Evolutionary conservation across 2,329 filamentous ascomycete genomes (phyloP).

Genomic region (Whalleya microplaca): DNA sequence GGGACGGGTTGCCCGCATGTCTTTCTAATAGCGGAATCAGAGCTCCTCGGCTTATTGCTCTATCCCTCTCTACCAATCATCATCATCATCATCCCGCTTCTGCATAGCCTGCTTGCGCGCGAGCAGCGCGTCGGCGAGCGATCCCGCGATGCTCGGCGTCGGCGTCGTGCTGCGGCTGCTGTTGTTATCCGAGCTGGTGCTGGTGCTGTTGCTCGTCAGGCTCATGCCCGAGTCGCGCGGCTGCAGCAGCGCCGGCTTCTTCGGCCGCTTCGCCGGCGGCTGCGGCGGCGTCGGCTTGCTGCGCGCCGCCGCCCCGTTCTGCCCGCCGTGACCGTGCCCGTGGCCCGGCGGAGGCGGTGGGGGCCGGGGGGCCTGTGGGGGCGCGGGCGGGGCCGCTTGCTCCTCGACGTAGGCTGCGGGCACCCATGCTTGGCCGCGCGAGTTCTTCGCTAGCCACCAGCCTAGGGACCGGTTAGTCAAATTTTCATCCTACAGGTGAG

Average conservation of each 20-base stretch:
- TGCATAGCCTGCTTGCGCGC: constrained; percentile 79
- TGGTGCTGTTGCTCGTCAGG: constrained; percentile 60
- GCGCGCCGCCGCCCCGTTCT: constrained; percentile 51
- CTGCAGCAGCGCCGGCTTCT: constrained; percentile 71
- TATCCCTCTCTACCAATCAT: constrained; percentile 62
- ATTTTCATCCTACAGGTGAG: neutral
- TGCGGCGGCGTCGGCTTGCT: constrained; percentile 74
- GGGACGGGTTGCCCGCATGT: no score
- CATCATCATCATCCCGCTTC: constrained; percentile 68
- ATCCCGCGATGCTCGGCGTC: constrained; percentile 72
- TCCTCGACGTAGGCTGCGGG: constrained; percentile 95
- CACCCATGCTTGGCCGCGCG: constrained; percentile 80
- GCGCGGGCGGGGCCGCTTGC: constrained; percentile 63
- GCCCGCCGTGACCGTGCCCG: constrained; percentile 20
- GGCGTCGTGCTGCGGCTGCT: constrained; percentile 73
- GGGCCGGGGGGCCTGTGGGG: constrained; percentile 64
- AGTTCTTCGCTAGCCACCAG: constrained; percentile 92
- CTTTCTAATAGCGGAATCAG: neutral
- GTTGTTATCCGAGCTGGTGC: constrained; percentile 64
- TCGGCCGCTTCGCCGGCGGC: constrained; percentile 80
- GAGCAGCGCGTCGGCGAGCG: constrained; percentile 77
- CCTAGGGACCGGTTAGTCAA: constrained; percentile 58
- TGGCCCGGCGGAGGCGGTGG: constrained; percentile 67
- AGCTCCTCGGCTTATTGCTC: neutral
- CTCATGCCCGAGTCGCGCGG: constrained; percentile 75